A percentile compares a stretch with the other conserved stretches of the same genome.
Conservation (phyloP, 2,329 filamentous ascomycete species). For the Plenodomus tracheiphilus region DNA sequence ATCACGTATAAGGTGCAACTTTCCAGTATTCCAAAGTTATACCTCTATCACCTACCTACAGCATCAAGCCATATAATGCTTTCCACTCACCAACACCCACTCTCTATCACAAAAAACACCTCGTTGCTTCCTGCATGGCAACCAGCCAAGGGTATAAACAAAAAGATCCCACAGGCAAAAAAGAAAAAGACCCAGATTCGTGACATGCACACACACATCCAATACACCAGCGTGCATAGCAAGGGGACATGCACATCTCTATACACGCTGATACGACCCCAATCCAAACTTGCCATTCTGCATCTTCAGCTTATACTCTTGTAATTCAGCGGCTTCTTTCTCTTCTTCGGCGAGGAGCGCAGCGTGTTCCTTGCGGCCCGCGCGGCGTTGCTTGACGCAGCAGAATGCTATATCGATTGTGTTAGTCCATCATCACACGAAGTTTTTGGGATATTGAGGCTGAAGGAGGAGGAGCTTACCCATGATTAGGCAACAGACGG, state of each 20-base stretch:
- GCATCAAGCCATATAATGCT: background rate
- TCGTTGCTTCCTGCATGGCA: too few species aligned
- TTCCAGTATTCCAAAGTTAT: too few species aligned
- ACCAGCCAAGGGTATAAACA: too few species aligned
- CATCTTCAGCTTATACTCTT: slow-evolving; percentile 38
- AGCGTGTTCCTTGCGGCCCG: slow-evolving; percentile 38
- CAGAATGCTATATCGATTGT: slow-evolving; percentile 22
- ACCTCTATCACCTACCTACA: too few species aligned
- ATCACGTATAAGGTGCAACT: too few species aligned
- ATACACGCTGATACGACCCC: slow-evolving; percentile 4
- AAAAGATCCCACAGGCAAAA: background rate
- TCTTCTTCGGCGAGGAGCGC: slow-evolving; percentile 37
- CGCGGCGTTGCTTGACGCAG: slow-evolving; percentile 46
- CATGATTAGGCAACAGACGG: slow-evolving; percentile 28
- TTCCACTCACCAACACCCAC: too few species aligned
- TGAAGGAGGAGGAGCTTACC: background rate
- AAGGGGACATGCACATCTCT: too few species aligned
- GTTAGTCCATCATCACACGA: too few species aligned
- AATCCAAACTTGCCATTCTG: slow-evolving; percentile 26
- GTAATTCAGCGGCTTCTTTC: slow-evolving; percentile 44
- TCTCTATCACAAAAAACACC: too few species aligned
- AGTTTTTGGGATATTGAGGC: too few species aligned
- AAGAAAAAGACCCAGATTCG: slow-evolving; percentile 1
- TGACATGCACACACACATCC: background rate
- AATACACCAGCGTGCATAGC: background rate